Percentiles rank a stretch among this genome's conserved stretches.
These are phyloP conservation scores for Linnemannia hyalina DNA, from an alignment of 192 early-diverging fungal genomes.

Conservation along the genomic window DNA sequence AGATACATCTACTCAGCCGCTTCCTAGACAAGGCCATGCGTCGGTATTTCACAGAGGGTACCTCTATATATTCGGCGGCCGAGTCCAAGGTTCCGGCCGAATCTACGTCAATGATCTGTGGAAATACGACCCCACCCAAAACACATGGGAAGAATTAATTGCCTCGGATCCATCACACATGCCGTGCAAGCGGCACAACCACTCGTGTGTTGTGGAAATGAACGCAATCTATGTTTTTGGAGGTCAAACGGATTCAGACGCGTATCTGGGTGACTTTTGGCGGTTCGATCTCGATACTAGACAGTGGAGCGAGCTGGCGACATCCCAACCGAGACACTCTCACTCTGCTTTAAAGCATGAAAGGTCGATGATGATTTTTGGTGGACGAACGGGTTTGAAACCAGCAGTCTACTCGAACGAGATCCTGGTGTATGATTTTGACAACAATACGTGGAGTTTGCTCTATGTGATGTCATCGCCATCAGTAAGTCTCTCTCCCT, in stretches of 20 bases:
- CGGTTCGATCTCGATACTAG: conserved; percentile 40
- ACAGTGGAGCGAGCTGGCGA: conserved; percentile 36
- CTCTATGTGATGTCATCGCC: background rate
- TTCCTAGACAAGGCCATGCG: conserved; percentile 40
- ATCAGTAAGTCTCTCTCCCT: no score
- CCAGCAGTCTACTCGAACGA: conserved; percentile 41
- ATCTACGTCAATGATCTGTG: conserved; percentile 42
- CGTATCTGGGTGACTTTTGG: conserved; percentile 38
- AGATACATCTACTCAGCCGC: conserved; percentile 16
- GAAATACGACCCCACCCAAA: conserved; percentile 21
- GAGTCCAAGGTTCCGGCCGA: conserved; percentile 34
- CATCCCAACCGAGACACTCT: conserved; percentile 39
- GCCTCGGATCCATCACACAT: conserved; percentile 4
- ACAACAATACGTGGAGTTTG: conserved; percentile 16
- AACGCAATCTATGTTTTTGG: conserved; percentile 35
- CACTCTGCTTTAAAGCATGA: conserved; percentile 23
- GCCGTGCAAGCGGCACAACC: conserved; percentile 40
- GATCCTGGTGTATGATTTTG: conserved; percentile 32
- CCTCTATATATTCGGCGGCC: conserved; percentile 37
- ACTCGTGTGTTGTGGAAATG: conserved; percentile 25
- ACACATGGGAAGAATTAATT: conserved; percentile 22
- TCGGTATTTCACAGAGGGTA: conserved; percentile 28
- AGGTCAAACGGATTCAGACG: conserved; percentile 30
- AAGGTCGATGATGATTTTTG: conserved; percentile 32
- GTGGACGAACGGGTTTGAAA: conserved; percentile 39